Evolutionary conservation across 2,329 filamentous ascomycete genomes (phyloP).

Genomic region (Alternaria postmessia): DNA sequence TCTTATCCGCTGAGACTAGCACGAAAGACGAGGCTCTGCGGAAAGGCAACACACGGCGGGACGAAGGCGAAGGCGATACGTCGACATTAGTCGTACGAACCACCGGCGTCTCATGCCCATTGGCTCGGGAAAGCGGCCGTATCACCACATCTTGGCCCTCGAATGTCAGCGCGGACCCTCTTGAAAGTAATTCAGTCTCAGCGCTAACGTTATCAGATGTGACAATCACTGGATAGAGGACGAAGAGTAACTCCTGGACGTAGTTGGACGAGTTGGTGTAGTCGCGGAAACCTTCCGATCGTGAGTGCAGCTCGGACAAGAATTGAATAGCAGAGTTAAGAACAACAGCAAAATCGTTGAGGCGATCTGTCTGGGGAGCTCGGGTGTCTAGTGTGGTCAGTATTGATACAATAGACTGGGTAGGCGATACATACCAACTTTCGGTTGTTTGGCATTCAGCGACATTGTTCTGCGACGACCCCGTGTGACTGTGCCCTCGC

Average conservation of each 20-base stretch:
- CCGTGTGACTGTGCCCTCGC: slow-evolving; percentile 40
- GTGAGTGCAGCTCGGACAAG: slow-evolving; percentile 77
- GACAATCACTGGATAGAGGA: slow-evolving; percentile 87
- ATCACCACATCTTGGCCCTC: slow-evolving; percentile 87
- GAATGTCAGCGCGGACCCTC: slow-evolving; percentile 81
- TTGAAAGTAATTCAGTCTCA: slow-evolving; percentile 85
- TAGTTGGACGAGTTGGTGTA: slow-evolving; percentile 84
- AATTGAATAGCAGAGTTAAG: slow-evolving; percentile 82
- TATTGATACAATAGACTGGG: neutral
- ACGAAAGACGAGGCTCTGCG: slow-evolving; percentile 91
- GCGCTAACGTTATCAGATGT: slow-evolving; percentile 84
- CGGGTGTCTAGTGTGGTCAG: slow-evolving; percentile 41
- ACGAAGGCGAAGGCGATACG: slow-evolving; percentile 40
- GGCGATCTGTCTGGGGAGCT: slow-evolving; percentile 45
- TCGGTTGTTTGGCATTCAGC: slow-evolving; percentile 64
- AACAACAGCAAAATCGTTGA: slow-evolving; percentile 68
- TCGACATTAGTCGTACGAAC: slow-evolving; percentile 74
- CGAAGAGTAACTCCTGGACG: slow-evolving; percentile 77
- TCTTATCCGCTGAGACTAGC: slow-evolving; percentile 76
- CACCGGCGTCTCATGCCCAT: slow-evolving; percentile 67
- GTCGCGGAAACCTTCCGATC: slow-evolving; percentile 80
- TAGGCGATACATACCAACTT: slow-evolving; percentile 34
- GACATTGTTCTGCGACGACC: slow-evolving; percentile 71
- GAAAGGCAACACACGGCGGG: slow-evolving; percentile 67
- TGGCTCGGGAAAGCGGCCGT: slow-evolving; percentile 72